Base-by-base conservation (phyloP, 139 green algal species). In the Tetraselmis striata region DNA sequence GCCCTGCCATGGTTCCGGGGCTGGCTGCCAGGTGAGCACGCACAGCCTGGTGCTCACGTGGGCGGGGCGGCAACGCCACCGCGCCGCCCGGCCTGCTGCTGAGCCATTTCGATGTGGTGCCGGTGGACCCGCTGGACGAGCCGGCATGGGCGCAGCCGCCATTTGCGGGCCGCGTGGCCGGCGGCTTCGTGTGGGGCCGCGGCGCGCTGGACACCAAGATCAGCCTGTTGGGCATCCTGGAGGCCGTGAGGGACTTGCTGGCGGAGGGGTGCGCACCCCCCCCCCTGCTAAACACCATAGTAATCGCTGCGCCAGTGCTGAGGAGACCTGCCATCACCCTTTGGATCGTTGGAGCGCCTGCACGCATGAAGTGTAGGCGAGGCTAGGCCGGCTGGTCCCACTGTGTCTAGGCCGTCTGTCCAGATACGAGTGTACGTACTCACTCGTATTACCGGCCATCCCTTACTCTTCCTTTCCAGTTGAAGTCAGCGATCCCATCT, bases 51-150 rank as follows among this genome's bases (percentile, higher is more conserved):
- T 96, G n/a, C 79, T 94, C n/a, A 89, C 75, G 0, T 96, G 93
- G 93, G n/a, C 31, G 29, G 1, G 93, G 93, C 31, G 85, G 26
- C n/a, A 59, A 92, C 31, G 27, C 84, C 0, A 26, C 75, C 25
- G 80, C 94, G 78, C 77, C 77, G 1, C 90, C 93, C 1, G 79
- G 89, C 2, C 81, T 95, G 28, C 89, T 92, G 30, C 84, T 95
- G 2, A 86, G 76, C 29, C 93, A 97, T 83, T 76, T 91, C 5
- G 93, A 97, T 78, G 93, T 97, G 5, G 93, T 97, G 32, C 92
- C 93, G 1, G 86, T 88, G 29, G 79, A 80, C 2, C 25, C 59
- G 1, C 87, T 74, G 31, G 74, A 59, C 0, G 82, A 83, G 74
- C 30, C 31, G 59, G 30, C 85, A 25, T 95, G 93, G 92, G 89